Evolutionary conservation across 306 rosid species (phyloP), one percentile per base, ranked within the genome.

Genomic region (Cucurbita argyrosperma): DNA sequence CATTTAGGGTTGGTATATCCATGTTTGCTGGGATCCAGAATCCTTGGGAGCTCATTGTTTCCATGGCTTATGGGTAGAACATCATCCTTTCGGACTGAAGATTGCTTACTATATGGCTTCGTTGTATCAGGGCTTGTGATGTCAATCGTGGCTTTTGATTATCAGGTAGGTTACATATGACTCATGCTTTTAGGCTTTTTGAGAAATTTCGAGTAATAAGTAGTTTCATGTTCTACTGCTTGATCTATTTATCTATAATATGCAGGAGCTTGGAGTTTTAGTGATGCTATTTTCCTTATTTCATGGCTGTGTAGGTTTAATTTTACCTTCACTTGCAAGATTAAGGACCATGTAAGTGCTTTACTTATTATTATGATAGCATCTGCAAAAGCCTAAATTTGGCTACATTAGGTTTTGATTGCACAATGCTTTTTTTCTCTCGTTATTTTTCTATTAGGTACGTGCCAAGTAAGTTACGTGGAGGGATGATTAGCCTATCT

Each of bases 401-500:
- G 73, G 5, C 6, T 30, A n/a, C 75, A 37, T 16, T 10, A 37
- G 47, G 23, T 71, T 71, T n/a, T 43, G 49, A 62, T 66, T 54
- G 66, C 38, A 43, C 9, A 21, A 6, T 13, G 10, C 3, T 10
- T 43, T 8, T 60, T 47, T 39, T 39, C 0, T 7, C 7, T 47
- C 49, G 9, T 45, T 45, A 45, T 45, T 40, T 45, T 47, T 47
- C 13, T 47, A 47, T 30, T 82, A 94, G 99, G 96, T 88, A 89
- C 83, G 97, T 94, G 65, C 97, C 99, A 53, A 88, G 87, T 83
- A 90, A 92, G 79, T 75, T 94, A 79, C 96, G 99, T 80, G 97
- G 97, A 83, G 99, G 99, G 84, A 91, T 94, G 95, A 89, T 85
- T 72, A 85, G 95, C 81, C 76, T 94, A 76, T 94, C 97, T 76